These are phyloP conservation scores for Rhodotorula sp. DNA, from an alignment of 1,284 basidiomycete species.

Conservation along the genomic window DNA sequence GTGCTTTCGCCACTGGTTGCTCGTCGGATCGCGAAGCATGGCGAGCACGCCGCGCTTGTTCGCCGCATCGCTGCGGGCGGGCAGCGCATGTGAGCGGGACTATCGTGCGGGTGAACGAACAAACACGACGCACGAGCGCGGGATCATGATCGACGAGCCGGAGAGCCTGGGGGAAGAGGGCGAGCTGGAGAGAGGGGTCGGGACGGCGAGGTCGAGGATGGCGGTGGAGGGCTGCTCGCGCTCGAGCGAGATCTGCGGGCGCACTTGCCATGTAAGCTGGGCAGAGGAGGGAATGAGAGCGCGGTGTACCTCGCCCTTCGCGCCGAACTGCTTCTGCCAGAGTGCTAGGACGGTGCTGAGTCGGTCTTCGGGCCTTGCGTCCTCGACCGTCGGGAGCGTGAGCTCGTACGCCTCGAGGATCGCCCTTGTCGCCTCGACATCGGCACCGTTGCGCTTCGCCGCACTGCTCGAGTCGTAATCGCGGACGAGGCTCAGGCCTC, in stretches of 20 bases:
- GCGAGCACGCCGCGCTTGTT: constrained; percentile 81
- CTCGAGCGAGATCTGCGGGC: constrained; percentile 67
- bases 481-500: constrained; percentile 81
- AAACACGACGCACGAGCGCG: constrained; percentile 62
- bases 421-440: constrained; percentile 83
- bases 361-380: constrained; percentile 54
- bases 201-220: constrained; percentile 56
- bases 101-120: too few relatives aligned
- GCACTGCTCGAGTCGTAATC: constrained; percentile 73
- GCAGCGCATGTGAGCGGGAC: constrained; percentile 16
- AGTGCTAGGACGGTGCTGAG: constrained; percentile 63
- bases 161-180: constrained; percentile 65
- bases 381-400: constrained; percentile 56
- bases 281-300: constrained; percentile 36
- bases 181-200: constrained; percentile 47
- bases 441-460: constrained; percentile 72
- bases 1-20: constrained; percentile 75
- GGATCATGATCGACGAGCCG: constrained; percentile 69
- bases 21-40: constrained; percentile 74
- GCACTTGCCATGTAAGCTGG: constrained; percentile 6
- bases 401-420: constrained; percentile 58
- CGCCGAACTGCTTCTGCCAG: constrained; percentile 81
- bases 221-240: constrained; percentile 61
- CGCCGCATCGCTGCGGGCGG: constrained; percentile 64
- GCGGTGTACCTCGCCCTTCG: constrained; percentile 71